phyloP scores from a whole-genome alignment of 306 rosid species.

The Fragaria ananassa region DNA sequence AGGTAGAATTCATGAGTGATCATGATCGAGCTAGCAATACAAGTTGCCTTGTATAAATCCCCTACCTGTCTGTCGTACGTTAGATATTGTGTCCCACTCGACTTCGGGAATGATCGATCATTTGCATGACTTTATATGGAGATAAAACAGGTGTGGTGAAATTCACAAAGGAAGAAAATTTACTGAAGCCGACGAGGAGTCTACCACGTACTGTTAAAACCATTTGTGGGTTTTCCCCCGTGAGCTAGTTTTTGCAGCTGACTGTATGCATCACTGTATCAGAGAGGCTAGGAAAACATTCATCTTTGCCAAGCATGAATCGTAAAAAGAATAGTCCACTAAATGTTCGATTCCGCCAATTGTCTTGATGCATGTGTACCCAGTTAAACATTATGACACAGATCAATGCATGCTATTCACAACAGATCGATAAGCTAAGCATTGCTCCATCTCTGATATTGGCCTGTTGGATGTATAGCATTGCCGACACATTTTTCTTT shows the following conservation, averaged over 20 bases:
- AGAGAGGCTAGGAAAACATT: neutral
- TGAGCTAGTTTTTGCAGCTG: neutral
- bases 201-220: neutral
- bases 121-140: neutral
- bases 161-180: neutral
- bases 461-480: neutral
- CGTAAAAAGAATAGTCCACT: no score
- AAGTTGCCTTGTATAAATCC: neutral
- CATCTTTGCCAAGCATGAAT: neutral
- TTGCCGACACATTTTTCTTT: conserved; percentile 12
- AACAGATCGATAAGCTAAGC: neutral
- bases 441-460: neutral
- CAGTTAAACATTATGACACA: neutral
- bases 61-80: neutral
- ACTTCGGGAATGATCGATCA: neutral
- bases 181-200: neutral
- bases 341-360: neutral
- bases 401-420: neutral
- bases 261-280: neutral
- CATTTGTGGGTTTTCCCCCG: neutral
- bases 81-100: conserved; percentile 22
- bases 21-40: neutral
- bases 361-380: neutral
- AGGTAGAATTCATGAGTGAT: conserved; percentile 10
- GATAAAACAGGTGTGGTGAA: neutral